These are phyloP conservation scores for Melanopsichium pennsylvanicum DNA, from an alignment of 1,284 basidiomycete species.

Conservation along the genomic window DNA sequence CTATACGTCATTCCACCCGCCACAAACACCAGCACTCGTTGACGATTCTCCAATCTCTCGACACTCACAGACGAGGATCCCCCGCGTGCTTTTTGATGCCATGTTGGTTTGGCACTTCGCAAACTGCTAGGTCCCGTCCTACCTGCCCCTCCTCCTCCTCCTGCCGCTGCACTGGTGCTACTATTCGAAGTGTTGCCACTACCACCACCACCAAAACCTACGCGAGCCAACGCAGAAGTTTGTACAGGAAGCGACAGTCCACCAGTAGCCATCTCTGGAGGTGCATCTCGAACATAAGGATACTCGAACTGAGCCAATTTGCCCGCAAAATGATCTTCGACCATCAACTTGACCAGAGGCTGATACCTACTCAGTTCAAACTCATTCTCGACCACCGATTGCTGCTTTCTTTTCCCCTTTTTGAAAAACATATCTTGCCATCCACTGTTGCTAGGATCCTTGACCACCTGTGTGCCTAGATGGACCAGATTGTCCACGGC, in stretches of 20 bases:
- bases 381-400: slow-evolving; percentile 76
- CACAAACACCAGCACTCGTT: slow-evolving; percentile 88
- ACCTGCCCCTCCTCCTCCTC: slow-evolving; percentile 1
- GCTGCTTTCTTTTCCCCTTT: slow-evolving; percentile 78
- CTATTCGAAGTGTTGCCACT: neutral
- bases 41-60: slow-evolving; percentile 71
- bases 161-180: neutral
- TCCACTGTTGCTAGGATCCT: slow-evolving; percentile 68
- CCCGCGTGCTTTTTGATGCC: slow-evolving; percentile 52
- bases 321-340: slow-evolving; percentile 86
- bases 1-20: slow-evolving; percentile 97
- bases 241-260: slow-evolving; percentile 20
- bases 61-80: slow-evolving; percentile 14
- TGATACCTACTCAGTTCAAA: slow-evolving; percentile 96
- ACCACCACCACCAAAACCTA: slow-evolving; percentile 17
- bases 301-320: slow-evolving; percentile 81
- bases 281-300: slow-evolving; percentile 89
- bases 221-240: slow-evolving; percentile 37
- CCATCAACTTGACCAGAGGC: slow-evolving; percentile 81
- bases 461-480: slow-evolving; percentile 83
- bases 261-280: slow-evolving; percentile 68
- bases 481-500: slow-evolving; percentile 86
- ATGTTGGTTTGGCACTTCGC: slow-evolving; percentile 56
- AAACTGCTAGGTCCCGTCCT: slow-evolving; percentile 40
- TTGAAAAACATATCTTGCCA: slow-evolving; percentile 64